phyloP scores from a whole-genome alignment of 345 rosid species.

The Eucalyptus curtisii region DNA sequence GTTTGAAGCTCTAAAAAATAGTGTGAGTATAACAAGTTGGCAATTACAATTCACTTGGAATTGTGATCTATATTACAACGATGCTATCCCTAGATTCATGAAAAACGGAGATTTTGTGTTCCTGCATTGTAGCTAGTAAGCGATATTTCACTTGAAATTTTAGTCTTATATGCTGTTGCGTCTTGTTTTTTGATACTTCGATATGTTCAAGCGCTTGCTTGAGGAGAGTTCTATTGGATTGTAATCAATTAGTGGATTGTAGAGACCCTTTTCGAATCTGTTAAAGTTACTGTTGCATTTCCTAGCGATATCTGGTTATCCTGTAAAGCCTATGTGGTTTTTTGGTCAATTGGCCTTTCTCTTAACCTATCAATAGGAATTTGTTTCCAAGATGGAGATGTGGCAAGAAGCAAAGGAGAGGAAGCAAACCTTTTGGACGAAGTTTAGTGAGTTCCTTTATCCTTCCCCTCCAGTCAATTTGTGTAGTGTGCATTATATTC shows the following conservation, averaged over 20 bases:
- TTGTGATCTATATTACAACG: not conserved
- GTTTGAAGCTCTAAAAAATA: not conserved
- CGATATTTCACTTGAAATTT: not conserved
- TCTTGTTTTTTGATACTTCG: not conserved
- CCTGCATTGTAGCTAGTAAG: not conserved
- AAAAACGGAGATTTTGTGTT: not conserved
- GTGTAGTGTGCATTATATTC: not conserved
- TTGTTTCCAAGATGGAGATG: conserved; percentile 24
- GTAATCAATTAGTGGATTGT: not conserved
- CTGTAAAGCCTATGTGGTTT: not conserved
- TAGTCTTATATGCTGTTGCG: not conserved
- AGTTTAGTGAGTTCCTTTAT: conserved; percentile 10
- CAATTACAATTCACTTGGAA: not conserved
- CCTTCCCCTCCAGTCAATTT: not conserved
- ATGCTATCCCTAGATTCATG: not conserved
- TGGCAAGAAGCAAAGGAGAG: conserved; percentile 15
- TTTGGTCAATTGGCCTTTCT: not conserved
- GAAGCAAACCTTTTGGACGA: conserved; percentile 26
- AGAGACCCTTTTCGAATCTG: not conserved
- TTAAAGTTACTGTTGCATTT: not conserved
- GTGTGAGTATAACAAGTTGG: not conserved
- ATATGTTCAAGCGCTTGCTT: not conserved
- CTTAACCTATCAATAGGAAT: conserved; percentile 8
- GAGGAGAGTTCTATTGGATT: not conserved
- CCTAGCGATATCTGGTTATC: not conserved